Percentiles rank a stretch among this genome's conserved stretches.
Conservation (phyloP, 148 eudicot genomes). For the Dysphania ambrosioides region DNA sequence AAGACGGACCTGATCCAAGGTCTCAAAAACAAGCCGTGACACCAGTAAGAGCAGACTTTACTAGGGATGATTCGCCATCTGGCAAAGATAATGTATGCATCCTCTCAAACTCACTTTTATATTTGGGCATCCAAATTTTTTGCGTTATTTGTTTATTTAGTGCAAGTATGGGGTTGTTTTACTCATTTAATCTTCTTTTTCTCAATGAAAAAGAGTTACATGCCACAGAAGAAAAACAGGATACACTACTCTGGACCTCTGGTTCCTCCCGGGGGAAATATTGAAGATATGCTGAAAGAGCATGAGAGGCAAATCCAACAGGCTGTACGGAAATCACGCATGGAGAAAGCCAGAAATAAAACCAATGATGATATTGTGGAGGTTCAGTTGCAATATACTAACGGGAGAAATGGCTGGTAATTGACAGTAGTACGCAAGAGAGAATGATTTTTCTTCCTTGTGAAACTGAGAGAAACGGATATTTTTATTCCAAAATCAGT, state of each 20-base stretch:
- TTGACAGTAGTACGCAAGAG: not conserved
- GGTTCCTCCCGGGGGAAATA: slow-evolving; percentile 30
- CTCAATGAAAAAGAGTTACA: slow-evolving; percentile 10
- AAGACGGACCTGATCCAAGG: slow-evolving; percentile 33
- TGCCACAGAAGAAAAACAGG: slow-evolving; percentile 26
- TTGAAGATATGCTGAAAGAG: slow-evolving; percentile 39
- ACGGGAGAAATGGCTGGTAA: slow-evolving; percentile 27
- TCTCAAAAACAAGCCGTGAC: slow-evolving; percentile 31
- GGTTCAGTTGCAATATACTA: slow-evolving; percentile 1
- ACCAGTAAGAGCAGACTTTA: slow-evolving; percentile 19
- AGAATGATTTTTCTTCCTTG: not conserved
- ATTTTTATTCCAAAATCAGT: not conserved
- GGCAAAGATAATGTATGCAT: slow-evolving; percentile 45
- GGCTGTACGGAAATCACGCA: slow-evolving; percentile 31
- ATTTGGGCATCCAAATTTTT: not conserved
- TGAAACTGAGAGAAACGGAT: not conserved
- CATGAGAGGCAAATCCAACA: slow-evolving; percentile 36
- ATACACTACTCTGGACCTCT: slow-evolving; percentile 34
- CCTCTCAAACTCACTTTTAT: not conserved
- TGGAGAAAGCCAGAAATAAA: slow-evolving; percentile 27
- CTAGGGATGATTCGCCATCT: slow-evolving; percentile 38
- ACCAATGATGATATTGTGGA: slow-evolving; percentile 6
- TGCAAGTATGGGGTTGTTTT: not conserved
- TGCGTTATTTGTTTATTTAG: not conserved
- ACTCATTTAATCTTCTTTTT: not conserved